These are phyloP conservation scores for Ceratocystis eucalypticola DNA, from an alignment of 2,329 filamentous ascomycete species.

Conservation along the genomic window DNA sequence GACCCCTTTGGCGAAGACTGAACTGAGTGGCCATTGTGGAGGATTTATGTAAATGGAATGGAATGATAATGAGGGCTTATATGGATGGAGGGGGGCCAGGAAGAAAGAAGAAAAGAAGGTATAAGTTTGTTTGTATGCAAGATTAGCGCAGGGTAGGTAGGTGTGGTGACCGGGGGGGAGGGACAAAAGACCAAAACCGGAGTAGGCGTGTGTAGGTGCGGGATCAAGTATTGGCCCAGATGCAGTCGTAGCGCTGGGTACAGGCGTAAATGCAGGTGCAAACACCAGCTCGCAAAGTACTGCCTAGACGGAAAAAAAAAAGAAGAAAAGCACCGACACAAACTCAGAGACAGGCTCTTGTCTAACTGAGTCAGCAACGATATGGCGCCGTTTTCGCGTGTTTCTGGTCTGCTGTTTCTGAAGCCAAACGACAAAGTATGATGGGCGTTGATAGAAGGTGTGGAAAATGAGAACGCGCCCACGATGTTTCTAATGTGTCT, in stretches of 20 bases:
- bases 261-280: conserved; percentile 3
- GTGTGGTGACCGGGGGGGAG: neutral
- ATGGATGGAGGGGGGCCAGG: neutral
- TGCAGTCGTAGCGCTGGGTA: neutral
- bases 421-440: neutral
- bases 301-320: neutral
- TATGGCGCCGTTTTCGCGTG: too few species aligned
- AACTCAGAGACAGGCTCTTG: neutral
- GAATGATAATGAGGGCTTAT: neutral
- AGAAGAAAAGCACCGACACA: neutral
- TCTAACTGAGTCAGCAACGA: too few species aligned
- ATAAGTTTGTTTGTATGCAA: neutral
- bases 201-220: conserved; percentile 6
- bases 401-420: too few species aligned
- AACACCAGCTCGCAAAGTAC: neutral
- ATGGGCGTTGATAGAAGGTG: neutral
- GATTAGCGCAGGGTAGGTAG: neutral
- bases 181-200: neutral
- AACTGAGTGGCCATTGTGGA: conserved; percentile 5
- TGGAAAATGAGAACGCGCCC: neutral
- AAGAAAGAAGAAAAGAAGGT: neutral
- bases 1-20: neutral
- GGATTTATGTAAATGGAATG: neutral
- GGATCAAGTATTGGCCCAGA: neutral
- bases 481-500: conserved; percentile 7